Conservation (phyloP, 2,329 filamentous ascomycete genomes). For the Fusarium euwallaceae region DNA sequence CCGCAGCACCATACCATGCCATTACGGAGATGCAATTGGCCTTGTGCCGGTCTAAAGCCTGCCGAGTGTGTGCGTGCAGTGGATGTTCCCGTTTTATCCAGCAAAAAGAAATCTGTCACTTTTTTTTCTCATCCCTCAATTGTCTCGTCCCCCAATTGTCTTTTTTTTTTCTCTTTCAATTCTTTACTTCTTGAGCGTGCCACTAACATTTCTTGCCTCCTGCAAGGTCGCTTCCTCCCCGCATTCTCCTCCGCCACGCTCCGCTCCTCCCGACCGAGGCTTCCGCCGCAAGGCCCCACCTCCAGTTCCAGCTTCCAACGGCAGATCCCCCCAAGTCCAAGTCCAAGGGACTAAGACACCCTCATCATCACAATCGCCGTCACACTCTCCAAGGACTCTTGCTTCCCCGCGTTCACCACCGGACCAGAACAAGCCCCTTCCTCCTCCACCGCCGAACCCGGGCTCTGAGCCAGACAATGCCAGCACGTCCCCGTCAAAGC, state of each 20-base stretch:
- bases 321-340: conserved; percentile 9
- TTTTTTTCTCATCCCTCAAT: conserved; percentile 1
- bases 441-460: conserved; percentile 63
- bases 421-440: conserved; percentile 69
- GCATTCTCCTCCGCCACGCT: conserved; percentile 45
- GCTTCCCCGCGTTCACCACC: conserved; percentile 55
- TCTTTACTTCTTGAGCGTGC: neutral
- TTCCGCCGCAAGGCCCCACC: conserved; percentile 43
- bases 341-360: conserved; percentile 32
- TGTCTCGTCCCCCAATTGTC: neutral
- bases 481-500: conserved; percentile 46
- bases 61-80: neutral
- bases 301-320: conserved; percentile 21
- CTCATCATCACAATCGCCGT: conserved; percentile 43
- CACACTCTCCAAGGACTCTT: conserved; percentile 42
- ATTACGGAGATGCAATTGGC: conserved; percentile 22
- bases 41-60: conserved; percentile 3
- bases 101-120: neutral
- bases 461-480: conserved; percentile 50
- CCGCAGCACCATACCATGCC: conserved; percentile 23
- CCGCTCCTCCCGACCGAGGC: conserved; percentile 44
- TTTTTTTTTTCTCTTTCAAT: neutral
- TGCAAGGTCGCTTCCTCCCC: conserved; percentile 36
- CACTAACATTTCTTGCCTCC: conserved; percentile 19
- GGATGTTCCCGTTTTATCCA: neutral